A percentile compares a stretch with the other conserved stretches of the same genome.
phyloP scores from a whole-genome alignment of 2,329 filamentous ascomycete species.

The Arthroderma uncinatum region DNA sequence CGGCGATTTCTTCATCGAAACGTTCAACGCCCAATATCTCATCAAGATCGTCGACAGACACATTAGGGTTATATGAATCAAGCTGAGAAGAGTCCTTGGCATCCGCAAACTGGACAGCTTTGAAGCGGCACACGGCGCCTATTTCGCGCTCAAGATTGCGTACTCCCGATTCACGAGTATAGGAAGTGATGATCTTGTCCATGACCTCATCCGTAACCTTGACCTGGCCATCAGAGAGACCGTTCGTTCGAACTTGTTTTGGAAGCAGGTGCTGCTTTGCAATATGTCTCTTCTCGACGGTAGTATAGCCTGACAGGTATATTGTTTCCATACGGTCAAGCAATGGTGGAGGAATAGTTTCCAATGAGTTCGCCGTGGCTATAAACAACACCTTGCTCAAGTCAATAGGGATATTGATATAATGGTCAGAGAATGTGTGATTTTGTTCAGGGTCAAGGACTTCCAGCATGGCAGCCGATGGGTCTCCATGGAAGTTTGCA shows the following conservation, averaged over 20 bases:
- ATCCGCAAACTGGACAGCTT: conserved; percentile 90
- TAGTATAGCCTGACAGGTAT: conserved; percentile 86
- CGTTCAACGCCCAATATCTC: conserved; percentile 83
- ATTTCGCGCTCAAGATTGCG: conserved; percentile 94
- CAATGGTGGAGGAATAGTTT: conserved; percentile 87
- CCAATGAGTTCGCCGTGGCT: conserved; percentile 86
- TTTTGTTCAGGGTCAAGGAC: conserved; percentile 97
- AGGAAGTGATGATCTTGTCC: conserved; percentile 89
- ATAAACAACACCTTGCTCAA: conserved; percentile 96
- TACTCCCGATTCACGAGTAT: conserved; percentile 92
- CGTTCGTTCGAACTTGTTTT: conserved; percentile 88
- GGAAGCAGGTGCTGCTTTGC: conserved; percentile 86
- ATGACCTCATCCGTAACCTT: conserved; percentile 70
- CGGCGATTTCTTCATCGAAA: conserved; percentile 91
- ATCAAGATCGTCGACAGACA: conserved; percentile 74
- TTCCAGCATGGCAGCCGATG: conserved; percentile 93
- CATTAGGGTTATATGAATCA: conserved; percentile 58
- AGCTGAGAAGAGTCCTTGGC: conserved; percentile 63
- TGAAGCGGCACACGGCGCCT: conserved; percentile 83
- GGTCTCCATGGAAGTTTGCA: conserved; percentile 87
- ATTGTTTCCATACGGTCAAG: conserved; percentile 97
- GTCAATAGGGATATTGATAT: conserved; percentile 89
- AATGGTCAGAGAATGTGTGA: conserved; percentile 87
- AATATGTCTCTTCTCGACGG: conserved; percentile 92
- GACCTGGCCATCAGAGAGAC: conserved; percentile 64